Conservation (phyloP, 2,329 filamentous ascomycete species). For the Diaporthe sp. region DNA sequence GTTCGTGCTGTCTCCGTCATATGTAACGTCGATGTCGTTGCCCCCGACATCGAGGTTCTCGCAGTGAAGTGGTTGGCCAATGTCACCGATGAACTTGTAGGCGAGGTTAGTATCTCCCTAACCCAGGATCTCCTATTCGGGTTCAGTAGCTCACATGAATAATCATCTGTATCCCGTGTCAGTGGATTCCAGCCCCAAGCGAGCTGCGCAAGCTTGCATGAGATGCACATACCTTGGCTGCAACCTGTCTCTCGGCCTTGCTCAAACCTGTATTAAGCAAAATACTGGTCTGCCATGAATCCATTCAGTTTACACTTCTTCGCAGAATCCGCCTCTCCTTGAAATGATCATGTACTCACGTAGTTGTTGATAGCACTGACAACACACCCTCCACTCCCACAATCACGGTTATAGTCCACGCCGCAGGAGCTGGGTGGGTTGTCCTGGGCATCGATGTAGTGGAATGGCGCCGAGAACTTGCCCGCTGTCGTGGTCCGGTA, state of each 20-base stretch:
- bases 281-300: slow-evolving; percentile 44
- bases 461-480: slow-evolving; percentile 60
- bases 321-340: background rate
- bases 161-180: slow-evolving; percentile 46
- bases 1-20: slow-evolving; percentile 65
- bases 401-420: slow-evolving; percentile 60
- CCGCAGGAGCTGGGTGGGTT: slow-evolving; percentile 62
- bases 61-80: slow-evolving; percentile 68
- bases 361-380: slow-evolving; percentile 58
- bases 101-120: slow-evolving; percentile 35
- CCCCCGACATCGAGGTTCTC: slow-evolving; percentile 68
- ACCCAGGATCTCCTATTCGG: background rate
- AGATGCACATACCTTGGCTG: slow-evolving; percentile 53
- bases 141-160: slow-evolving; percentile 48
- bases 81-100: slow-evolving; percentile 68
- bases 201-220: too few relatives aligned
- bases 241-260: slow-evolving; percentile 50
- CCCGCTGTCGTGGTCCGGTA: slow-evolving; percentile 62
- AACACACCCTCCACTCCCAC: slow-evolving; percentile 59
- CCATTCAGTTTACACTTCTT: background rate
- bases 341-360: background rate
- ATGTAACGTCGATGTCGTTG: slow-evolving; percentile 68
- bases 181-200: slow-evolving; percentile 21
- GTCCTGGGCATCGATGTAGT: slow-evolving; percentile 69
- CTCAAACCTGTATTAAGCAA: slow-evolving; percentile 47